Evolutionary conservation across 352 stramenopile genomes (phyloP), one percentile per base, ranked within the genome.

Genomic region (Pythium brachiatum): DNA sequence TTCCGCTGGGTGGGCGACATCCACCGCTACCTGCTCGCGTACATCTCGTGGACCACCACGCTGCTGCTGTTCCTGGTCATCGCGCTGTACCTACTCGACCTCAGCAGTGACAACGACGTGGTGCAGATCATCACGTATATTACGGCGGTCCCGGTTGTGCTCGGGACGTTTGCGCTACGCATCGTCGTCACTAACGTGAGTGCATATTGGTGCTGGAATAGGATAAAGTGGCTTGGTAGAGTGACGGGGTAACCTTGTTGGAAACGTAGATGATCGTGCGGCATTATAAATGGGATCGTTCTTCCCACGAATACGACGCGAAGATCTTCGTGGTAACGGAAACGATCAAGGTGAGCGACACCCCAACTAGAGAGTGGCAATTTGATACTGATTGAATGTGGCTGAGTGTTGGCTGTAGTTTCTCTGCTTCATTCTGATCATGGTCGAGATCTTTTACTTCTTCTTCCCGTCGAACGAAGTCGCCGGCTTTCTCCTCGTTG

Each of bases 381-480:
- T 18, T 38, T 26, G 3, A 18, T 60, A 18, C 15, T 31, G 31
- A 34, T 36, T n/a, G n/a, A n/a, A n/a, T n/a, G n/a, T n/a, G n/a
- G n/a, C n/a, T n/a, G n/a, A 16, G 26, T 31, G 6, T 18, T 31
- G 26, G 26, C 36, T 43, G 16, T 47, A 90, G 72, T 89, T 90
- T 39, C 44, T 84, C 25, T 85, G 79, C 56, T 78, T 90, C 51
- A 70, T 85, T n/a, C 56, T 92, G 46, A 88, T 95, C 36, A 48
- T 84, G 48, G 76, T 93, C 57, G 86, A 95, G 64, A 74, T 90
- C 25, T 95, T 93, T 59, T 90, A 83, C 69, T 89, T 93, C 61
- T 94, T 92, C 66, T 93, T 93, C 56, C 70, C 77, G 12, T 79
- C 73, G 51, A 86, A 79, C 57, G 53, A 71, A 8, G 64, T 91